Conservation (phyloP, 176 grass and related monocot species). For the Elaeis guineensis region DNA sequence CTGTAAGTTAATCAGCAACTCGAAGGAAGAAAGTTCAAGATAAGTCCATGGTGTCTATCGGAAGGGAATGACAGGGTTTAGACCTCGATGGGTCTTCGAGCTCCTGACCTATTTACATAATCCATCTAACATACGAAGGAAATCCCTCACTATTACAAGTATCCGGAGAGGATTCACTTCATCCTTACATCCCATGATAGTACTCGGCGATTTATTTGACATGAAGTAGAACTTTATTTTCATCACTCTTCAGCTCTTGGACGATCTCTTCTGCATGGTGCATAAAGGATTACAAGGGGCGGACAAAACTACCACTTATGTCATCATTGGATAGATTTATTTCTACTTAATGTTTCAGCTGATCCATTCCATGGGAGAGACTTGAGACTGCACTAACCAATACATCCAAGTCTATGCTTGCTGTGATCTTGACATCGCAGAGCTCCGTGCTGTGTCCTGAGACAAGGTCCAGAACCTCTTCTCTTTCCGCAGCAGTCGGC, state of each 20-base stretch:
- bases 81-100: constrained; percentile 31
- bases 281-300: constrained; percentile 47
- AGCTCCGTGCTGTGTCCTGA: constrained; percentile 61
- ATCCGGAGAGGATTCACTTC: constrained; percentile 72
- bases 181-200: constrained; percentile 85
- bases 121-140: constrained; percentile 71
- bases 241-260: constrained; percentile 55
- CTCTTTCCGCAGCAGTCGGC: constrained; percentile 4
- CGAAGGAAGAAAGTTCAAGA: too few species aligned
- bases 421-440: constrained; percentile 64
- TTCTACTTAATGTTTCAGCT: constrained; percentile 44
- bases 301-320: constrained; percentile 31
- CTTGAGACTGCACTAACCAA: constrained; percentile 51
- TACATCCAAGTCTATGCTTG: constrained; percentile 70
- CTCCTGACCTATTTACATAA: constrained; percentile 63
- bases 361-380: constrained; percentile 43
- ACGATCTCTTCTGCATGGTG: constrained; percentile 46
- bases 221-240: constrained; percentile 53
- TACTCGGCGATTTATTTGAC: constrained; percentile 85
- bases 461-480: constrained; percentile 44
- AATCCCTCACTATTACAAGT: constrained; percentile 93
- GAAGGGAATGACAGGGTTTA: constrained; percentile 14
- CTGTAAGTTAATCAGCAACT: too few species aligned
- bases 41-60: too few species aligned
- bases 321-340: constrained; percentile 20